Base-by-base conservation (phyloP, 1,284 basidiomycete genomes). In the Salmacisia buchloeana region DNA sequence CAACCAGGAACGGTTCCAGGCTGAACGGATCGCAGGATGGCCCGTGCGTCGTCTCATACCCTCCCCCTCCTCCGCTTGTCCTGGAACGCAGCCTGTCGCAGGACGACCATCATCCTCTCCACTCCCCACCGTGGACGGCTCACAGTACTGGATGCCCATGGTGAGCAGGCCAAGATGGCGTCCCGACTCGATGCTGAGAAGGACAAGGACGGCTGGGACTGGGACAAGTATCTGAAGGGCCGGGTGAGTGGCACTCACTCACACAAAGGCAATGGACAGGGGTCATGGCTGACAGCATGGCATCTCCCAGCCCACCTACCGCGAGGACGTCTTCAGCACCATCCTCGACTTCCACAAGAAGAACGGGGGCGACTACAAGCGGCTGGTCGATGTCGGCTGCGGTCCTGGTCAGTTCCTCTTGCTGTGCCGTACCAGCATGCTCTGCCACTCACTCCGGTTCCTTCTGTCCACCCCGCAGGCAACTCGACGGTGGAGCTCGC, bases 201-300 rank as follows among this genome's bases (percentile, higher is more conserved):
- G 27, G 46, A 49, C 25, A 49, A 49, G 46, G 46, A 25, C 21
- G 46, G 46, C 46, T 49, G 46, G 46, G 46, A 49, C 46, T 49
- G 46, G 46, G 46, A 49, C 2, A 6, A 3, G 27, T 49, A 49
- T 31, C 46, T 43, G 18, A 43, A 43, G 5, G 39, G 39, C 15
- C 39, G 39, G 39, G 39, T 43, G 39, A 43, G 39, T 43, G 7
- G 9, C 15, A 38, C 35, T 7, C 7, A 38, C 9, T 38, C 35
- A 7, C 15, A 15, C 35, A 9, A 38, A 9, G 7, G 35, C 35
- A 15, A 9, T 38, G 9, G 9, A 38, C 7, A 7, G 15, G 7
- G 35, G 35, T 38, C 35, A 7, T 9, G 7, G 7, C 35, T 38
- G 7, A 15, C 35, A 38, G 7, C 35, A 15, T 9, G 18, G 36